Evolutionary conservation across 75 land plant species (phyloP).

Genomic region (Chamaecyparis obtusa): DNA sequence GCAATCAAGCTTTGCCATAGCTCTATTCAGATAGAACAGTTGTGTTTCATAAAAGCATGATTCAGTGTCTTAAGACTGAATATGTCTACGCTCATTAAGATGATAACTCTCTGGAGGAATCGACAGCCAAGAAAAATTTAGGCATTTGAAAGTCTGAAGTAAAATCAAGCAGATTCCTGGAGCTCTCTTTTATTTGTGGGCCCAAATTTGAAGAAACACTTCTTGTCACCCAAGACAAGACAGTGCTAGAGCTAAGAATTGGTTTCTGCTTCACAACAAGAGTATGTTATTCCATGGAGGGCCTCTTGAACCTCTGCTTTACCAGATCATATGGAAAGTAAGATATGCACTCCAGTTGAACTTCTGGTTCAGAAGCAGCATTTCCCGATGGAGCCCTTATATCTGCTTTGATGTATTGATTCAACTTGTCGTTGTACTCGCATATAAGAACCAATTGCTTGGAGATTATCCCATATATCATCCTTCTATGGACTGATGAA

Average conservation of each 20-base stretch:
- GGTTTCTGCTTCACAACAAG: not conserved
- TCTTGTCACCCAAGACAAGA: not conserved
- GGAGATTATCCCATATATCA: not conserved
- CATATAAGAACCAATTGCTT: not conserved
- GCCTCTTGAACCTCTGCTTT: not conserved
- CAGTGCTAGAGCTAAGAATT: not conserved
- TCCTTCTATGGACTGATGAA: not conserved
- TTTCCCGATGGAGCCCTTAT: not conserved
- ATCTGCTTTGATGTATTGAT: not conserved
- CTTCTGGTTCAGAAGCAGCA: not conserved
- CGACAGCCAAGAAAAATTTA: not conserved
- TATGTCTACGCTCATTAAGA: not conserved
- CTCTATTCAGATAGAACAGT: not conserved
- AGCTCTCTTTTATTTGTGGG: not conserved
- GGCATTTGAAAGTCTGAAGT: not conserved
- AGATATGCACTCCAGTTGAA: not conserved
- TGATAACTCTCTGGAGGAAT: not conserved
- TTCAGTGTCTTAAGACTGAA: not conserved
- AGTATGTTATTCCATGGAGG: not conserved
- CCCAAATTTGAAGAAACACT: not conserved
- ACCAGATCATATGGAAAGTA: not conserved
- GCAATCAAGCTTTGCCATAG: not conserved
- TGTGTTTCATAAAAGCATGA: not conserved
- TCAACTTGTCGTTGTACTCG: not conserved
- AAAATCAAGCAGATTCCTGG: not conserved